phyloP scores from a whole-genome alignment of 2,329 filamentous ascomycete genomes.

The Drechslera avenae region DNA sequence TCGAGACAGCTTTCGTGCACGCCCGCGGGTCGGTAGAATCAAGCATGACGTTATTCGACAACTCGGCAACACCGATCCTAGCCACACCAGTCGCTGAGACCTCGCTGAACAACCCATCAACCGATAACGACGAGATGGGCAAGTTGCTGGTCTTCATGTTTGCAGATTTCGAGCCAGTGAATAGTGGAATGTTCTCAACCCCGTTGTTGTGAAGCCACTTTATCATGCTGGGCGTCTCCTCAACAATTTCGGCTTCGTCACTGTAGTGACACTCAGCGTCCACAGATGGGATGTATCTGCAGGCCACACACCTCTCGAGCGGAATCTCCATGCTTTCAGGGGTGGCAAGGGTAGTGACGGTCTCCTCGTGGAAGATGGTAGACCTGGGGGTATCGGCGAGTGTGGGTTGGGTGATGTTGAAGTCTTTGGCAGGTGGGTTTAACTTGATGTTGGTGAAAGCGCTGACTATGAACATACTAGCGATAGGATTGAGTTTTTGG shows the following conservation, averaged over 20 bases:
- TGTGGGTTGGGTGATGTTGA: background rate
- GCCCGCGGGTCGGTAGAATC: too few relatives aligned
- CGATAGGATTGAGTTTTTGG: background rate
- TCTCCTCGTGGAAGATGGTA: background rate
- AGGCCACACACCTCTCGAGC: slow-evolving; percentile 4
- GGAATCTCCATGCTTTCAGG: slow-evolving; percentile 8
- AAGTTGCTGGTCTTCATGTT: background rate
- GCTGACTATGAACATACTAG: background rate
- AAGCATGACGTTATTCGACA: background rate
- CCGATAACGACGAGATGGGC: too few relatives aligned
- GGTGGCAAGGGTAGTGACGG: too few relatives aligned
- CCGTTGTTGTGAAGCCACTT: background rate
- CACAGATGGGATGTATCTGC: background rate
- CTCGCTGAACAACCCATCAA: background rate
- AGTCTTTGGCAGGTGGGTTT: background rate
- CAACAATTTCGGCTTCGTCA: background rate
- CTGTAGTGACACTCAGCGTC: slow-evolving; percentile 6
- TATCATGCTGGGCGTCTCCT: background rate
- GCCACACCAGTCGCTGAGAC: background rate
- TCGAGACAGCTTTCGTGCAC: too few relatives aligned
- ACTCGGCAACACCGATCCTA: background rate
- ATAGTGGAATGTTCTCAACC: background rate
- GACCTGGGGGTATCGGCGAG: background rate
- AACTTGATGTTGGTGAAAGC: background rate
- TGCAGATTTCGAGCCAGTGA: background rate